Percentiles rank a stretch among this genome's conserved stretches.
Evolutionary conservation across 805 yeast species (phyloP).

Genomic region (Candida krabiensis): DNA sequence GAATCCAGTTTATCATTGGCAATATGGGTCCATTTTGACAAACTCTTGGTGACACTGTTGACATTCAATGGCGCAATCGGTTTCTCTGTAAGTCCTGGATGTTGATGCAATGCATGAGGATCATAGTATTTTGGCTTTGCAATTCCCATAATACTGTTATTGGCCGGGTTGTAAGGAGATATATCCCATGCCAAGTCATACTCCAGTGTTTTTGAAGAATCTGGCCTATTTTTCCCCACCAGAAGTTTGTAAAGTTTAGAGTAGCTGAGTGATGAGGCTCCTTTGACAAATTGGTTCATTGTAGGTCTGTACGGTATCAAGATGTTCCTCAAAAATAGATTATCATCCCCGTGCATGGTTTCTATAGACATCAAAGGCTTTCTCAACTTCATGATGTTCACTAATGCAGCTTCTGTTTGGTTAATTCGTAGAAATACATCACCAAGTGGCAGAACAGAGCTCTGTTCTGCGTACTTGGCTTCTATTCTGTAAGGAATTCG

Average conservation of each 20-base stretch:
- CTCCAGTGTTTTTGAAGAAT: conserved; percentile 44
- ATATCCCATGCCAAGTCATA: conserved; percentile 53
- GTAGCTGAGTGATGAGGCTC: conserved; percentile 58
- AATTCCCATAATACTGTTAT: conserved; percentile 27
- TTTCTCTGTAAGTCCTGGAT: conserved; percentile 21
- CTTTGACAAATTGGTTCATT: conserved; percentile 83
- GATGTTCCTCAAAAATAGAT: conserved; percentile 67
- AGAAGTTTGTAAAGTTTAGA: conserved; percentile 65
- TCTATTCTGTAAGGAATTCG: conserved; percentile 44
- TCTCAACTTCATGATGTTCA: conserved; percentile 50
- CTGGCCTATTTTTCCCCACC: conserved; percentile 72
- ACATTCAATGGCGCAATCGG: conserved; percentile 17
- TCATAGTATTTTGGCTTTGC: conserved; percentile 32
- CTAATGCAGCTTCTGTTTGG: conserved; percentile 51
- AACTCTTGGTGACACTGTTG: conserved; percentile 12
- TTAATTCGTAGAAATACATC: conserved; percentile 58
- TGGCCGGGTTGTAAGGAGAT: conserved; percentile 37
- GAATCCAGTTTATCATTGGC: conserved; percentile 26
- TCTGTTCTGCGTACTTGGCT: conserved; percentile 39
- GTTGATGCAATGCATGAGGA: conserved; percentile 33
- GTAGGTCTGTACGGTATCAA: conserved; percentile 77
- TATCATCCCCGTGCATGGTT: conserved; percentile 42
- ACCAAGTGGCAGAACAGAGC: conserved; percentile 44
- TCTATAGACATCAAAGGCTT: conserved; percentile 28
- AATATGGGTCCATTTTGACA: conserved; percentile 21